These are phyloP conservation scores for Nitzschia sp. DNA, from an alignment of 108 stramenopile genomes.

Conservation along the genomic window DNA sequence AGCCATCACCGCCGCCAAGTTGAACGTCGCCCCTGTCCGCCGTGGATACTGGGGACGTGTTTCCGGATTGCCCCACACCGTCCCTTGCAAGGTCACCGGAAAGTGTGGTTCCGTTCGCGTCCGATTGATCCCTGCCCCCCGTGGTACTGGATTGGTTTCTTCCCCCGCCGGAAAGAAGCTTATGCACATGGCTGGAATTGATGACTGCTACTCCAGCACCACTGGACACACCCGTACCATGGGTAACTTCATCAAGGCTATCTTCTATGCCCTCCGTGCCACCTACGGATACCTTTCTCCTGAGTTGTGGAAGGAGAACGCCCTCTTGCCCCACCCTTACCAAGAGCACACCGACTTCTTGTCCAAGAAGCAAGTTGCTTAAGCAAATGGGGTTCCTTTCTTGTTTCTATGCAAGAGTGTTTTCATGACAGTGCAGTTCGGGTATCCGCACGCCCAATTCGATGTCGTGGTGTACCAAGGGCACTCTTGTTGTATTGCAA, in stretches of 20 bases:
- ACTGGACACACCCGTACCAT: constrained; percentile 99
- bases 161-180: constrained; percentile 99
- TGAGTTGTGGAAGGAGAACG: constrained; percentile 98
- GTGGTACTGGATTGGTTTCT: constrained; percentile 98
- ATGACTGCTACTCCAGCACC: constrained; percentile 92
- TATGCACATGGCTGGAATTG: constrained; percentile 97
- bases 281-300: constrained; percentile 99
- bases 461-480: neutral
- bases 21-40: constrained; percentile 96
- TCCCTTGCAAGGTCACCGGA: constrained; percentile 99
- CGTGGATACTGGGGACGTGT: constrained; percentile 99
- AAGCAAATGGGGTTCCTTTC: neutral
- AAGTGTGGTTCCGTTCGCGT: constrained; percentile 99
- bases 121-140: constrained; percentile 99
- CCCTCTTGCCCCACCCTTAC: constrained; percentile 82
- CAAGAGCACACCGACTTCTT: constrained; percentile 99
- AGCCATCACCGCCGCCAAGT: constrained; percentile 98
- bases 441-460: constrained; percentile 26
- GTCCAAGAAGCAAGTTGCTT: constrained; percentile 80
- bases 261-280: constrained; percentile 95
- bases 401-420: neutral
- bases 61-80: constrained; percentile 96
- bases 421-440: neutral
- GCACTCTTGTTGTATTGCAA: neutral
- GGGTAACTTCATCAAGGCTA: constrained; percentile 99